Conservation (phyloP, 129 eudicot species). For the carrot (Daucus carota) region DH1_v3.0 NC_030381.2:26154501-26155000, state of each 20-base stretch:
- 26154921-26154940: background rate
- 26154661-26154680: conserved; percentile 84
- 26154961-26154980: too few relatives aligned
- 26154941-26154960: too few relatives aligned
- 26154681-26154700: conserved; percentile 90
- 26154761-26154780: too few relatives aligned
- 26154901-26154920: conserved; percentile 27
- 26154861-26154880: conserved; percentile 76
- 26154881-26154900: conserved; percentile 69
- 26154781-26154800: too few relatives aligned
- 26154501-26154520: conserved; percentile 71
- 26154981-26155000: too few relatives aligned
- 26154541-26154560: background rate
- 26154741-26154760: too few relatives aligned
- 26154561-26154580: background rate
- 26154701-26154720: conserved; percentile 55
- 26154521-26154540: background rate
- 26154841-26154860: conserved; percentile 68
- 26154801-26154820: background rate
- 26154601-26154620: conserved; percentile 50
- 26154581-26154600: background rate
- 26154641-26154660: conserved; percentile 80
- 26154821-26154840: conserved; percentile 85
- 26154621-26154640: conserved; percentile 91
- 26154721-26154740: background rate